phyloP scores from a whole-genome alignment of 2,329 filamentous ascomycete genomes.

The Penicillium oxalicum region DNA sequence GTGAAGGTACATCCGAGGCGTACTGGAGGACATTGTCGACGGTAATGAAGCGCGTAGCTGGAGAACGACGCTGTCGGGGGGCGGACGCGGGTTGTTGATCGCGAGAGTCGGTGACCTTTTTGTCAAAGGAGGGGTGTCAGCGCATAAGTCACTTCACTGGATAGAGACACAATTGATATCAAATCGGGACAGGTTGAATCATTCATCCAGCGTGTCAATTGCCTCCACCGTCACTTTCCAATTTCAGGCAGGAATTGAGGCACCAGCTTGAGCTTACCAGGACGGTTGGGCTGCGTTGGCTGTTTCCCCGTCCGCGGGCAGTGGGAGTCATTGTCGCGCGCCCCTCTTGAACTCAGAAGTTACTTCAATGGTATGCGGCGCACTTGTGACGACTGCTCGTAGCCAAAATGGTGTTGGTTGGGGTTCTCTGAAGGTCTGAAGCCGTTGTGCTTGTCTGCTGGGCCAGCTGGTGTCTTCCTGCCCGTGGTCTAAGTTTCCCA shows the following conservation, averaged over 20 bases:
- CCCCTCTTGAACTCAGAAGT: background rate
- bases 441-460: background rate
- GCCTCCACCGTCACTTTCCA: background rate
- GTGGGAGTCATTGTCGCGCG: constrained; percentile 23
- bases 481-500: constrained; percentile 6
- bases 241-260: background rate
- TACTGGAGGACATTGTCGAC: constrained; percentile 95
- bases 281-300: constrained; percentile 42
- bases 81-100: constrained; percentile 30
- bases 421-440: background rate
- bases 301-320: constrained; percentile 26
- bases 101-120: constrained; percentile 42
- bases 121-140: background rate
- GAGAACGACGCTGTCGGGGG: constrained; percentile 27
- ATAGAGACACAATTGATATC: background rate
- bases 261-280: constrained; percentile 29
- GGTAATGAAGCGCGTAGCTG: constrained; percentile 66
- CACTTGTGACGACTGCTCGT: too few relatives aligned
- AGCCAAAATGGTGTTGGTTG: too few relatives aligned
- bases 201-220: constrained; percentile 5
- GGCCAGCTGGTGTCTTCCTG: background rate
- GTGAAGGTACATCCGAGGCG: constrained; percentile 89
- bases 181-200: too few relatives aligned
- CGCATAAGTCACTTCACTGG: background rate
- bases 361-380: constrained; percentile 1